A percentile compares a stretch with the other conserved stretches of the same genome.
phyloP scores from a whole-genome alignment of 1,139 yeast genomes.

The Yamadazyma friedrichii region DNA sequence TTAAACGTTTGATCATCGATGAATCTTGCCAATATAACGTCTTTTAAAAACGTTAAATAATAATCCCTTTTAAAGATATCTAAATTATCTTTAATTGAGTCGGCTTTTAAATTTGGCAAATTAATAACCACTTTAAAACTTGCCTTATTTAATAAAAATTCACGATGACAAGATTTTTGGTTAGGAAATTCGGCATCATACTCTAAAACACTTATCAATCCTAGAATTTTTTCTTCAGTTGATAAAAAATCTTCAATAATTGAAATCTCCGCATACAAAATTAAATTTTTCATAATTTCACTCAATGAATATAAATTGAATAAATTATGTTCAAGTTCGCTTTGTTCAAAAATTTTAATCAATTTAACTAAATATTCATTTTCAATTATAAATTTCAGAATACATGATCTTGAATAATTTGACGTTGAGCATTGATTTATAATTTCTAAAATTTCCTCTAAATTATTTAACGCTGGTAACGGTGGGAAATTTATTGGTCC shows the following conservation, averaged over 20 bases:
- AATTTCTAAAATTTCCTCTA: constrained; percentile 50
- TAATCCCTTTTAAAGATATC: constrained; percentile 70
- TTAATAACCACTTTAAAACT: constrained; percentile 72
- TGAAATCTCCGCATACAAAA: constrained; percentile 68
- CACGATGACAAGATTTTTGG: constrained; percentile 76
- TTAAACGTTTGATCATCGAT: constrained; percentile 78
- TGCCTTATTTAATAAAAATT: constrained; percentile 55
- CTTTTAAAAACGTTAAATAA: constrained; percentile 75
- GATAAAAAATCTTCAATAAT: constrained; percentile 66
- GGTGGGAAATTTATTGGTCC: constrained; percentile 78
- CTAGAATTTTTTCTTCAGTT: constrained; percentile 55
- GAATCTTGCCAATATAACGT: constrained; percentile 77
- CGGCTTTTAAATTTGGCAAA: constrained; percentile 49
- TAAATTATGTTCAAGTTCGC: constrained; percentile 53
- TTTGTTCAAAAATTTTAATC: constrained; percentile 48
- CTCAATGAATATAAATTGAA: constrained; percentile 62
- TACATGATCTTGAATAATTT: constrained; percentile 51
- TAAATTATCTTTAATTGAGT: constrained; percentile 29
- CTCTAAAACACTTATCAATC: constrained; percentile 80
- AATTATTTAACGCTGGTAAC: constrained; percentile 44
- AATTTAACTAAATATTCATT: constrained; percentile 54
- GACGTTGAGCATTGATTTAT: constrained; percentile 60
- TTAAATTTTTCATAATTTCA: constrained; percentile 66
- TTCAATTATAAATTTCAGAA: constrained; percentile 50
- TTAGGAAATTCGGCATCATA: constrained; percentile 86